Conservation (phyloP, 208 protist species). For the Crithidia brevicula region DNA sequence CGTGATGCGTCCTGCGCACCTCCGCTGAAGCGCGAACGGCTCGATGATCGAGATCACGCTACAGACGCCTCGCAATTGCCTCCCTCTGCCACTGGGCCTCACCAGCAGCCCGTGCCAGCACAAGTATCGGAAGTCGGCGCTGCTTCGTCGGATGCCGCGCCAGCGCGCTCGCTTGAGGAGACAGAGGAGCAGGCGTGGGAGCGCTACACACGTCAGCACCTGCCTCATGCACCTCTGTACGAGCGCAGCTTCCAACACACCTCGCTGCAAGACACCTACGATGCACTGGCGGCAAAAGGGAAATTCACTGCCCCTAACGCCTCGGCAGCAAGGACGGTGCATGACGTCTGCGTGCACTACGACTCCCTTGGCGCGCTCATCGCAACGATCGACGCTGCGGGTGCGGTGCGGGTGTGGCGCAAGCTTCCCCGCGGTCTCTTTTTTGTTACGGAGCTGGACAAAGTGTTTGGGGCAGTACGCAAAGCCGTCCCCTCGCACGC, state of each 20-base stretch:
- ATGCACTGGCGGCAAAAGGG: conserved; percentile 2
- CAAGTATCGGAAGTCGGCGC: too few species aligned
- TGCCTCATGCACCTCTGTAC: conserved; percentile 53
- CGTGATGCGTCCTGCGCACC: too few species aligned
- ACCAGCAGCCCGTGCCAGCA: too few species aligned
- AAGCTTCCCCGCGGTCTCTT: conserved; percentile 71
- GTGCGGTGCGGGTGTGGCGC: conserved; percentile 66
- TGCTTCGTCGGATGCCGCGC: neutral
- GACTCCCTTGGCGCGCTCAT: conserved; percentile 63
- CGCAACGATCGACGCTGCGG: conserved; percentile 50
- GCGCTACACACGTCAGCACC: conserved; percentile 27
- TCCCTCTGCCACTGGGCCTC: too few species aligned
- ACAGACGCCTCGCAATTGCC: too few species aligned
- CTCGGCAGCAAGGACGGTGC: conserved; percentile 19
- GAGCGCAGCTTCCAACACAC: conserved; percentile 74
- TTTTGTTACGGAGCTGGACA: conserved; percentile 59
- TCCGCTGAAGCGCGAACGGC: conserved; percentile 11
- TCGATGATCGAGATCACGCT: too few species aligned
- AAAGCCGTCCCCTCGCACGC: neutral
- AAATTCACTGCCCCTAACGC: neutral
- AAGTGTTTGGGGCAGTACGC: conserved; percentile 34
- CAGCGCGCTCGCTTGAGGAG: neutral
- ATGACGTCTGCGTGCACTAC: conserved; percentile 49
- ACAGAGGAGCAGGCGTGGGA: conserved; percentile 20
- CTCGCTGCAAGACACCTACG: conserved; percentile 30